Evolutionary conservation across 148 eudicot species (phyloP), one percentile per base, ranked within the genome.

Genomic region (Heliamphora exappendiculata): DNA sequence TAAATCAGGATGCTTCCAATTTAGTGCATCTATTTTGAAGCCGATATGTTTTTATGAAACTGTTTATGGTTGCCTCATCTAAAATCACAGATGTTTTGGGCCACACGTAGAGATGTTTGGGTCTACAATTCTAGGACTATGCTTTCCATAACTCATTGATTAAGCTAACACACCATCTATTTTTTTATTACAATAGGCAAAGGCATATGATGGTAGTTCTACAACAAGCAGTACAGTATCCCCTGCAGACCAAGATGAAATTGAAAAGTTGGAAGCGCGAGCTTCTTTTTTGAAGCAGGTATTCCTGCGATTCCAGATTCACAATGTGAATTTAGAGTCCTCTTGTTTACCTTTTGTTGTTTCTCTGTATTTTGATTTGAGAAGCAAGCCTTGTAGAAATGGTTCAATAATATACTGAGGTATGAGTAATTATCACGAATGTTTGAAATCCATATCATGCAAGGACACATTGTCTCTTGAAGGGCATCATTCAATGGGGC

Each of bases 221-320:
- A 76, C 83, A 26, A 77, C 59, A 71, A 83, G 68, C 73, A 78
- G 75, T 74, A 79, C 91, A 16, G 75, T 62, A 67, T 80, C 87
- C 55, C 82, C 73, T 4, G 84, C 71, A 51, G 91, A 92, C 76
- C 81, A 88, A 78, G 83, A 81, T 76, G 93, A 89, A 76, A 80
- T 82, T 10, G 91, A 84, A 67, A 83, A 85, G 79, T 78, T 94
- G 80, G 94, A 92, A 77, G 96, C 90, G 73, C 88, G 78, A 59
- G 87, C 87, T 28, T 81, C 90, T 72, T 57, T 54, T 24, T 77
- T 94, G 47, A 88, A 84, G 69, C 85, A 80, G 97, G 97, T 94
- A 88, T 65, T 34, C 31, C 42, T 31, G 67, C 4, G 14, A 14
- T 59, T 19, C 5, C 2, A 45, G 28, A 24, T 75, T 44, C 42